Conservation (phyloP, 2,329 filamentous ascomycete species). For the Aspergillus niger region DNA sequence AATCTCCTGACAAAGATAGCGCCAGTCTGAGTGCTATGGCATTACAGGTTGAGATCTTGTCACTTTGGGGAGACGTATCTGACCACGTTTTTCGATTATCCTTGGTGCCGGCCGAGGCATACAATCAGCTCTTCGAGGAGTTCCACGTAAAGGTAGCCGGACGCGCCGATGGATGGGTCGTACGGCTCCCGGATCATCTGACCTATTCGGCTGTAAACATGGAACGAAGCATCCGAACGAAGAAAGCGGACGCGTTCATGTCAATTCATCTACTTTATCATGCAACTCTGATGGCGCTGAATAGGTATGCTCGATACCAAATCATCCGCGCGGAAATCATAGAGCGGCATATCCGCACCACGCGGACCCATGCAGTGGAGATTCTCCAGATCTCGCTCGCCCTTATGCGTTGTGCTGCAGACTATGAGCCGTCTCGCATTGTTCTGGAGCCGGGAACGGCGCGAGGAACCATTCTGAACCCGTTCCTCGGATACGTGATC, state of each 20-base stretch:
- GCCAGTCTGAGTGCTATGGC: conserved; percentile 56
- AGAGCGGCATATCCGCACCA: conserved; percentile 50
- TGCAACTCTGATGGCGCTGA: conserved; percentile 64
- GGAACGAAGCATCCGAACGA: conserved; percentile 54
- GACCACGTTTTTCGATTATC: conserved; percentile 59
- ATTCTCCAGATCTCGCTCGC: conserved; percentile 50
- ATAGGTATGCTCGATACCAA: conserved; percentile 58
- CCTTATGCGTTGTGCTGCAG: conserved; percentile 26
- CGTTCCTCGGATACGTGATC: conserved; percentile 64
- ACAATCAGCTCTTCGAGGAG: conserved; percentile 50
- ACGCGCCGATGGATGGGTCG: conserved; percentile 61
- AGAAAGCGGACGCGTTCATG: conserved; percentile 61
- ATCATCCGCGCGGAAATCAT: conserved; percentile 47
- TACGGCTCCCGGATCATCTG: conserved; percentile 58
- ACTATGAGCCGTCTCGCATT: conserved; percentile 25
- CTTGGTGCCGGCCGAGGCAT: conserved; percentile 46
- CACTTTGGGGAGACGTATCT: conserved; percentile 67
- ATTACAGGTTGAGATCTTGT: conserved; percentile 63
- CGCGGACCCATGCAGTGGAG: conserved; percentile 56
- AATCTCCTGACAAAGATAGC: conserved; percentile 41
- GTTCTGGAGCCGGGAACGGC: conserved; percentile 22
- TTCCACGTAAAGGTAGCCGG: conserved; percentile 57
- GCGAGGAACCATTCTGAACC: conserved; percentile 54
- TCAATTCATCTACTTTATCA: conserved; percentile 69
- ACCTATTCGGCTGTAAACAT: conserved; percentile 60